Base-by-base conservation (phyloP, 140 eudicot species). In the Erigeron philadelphicus region DNA sequence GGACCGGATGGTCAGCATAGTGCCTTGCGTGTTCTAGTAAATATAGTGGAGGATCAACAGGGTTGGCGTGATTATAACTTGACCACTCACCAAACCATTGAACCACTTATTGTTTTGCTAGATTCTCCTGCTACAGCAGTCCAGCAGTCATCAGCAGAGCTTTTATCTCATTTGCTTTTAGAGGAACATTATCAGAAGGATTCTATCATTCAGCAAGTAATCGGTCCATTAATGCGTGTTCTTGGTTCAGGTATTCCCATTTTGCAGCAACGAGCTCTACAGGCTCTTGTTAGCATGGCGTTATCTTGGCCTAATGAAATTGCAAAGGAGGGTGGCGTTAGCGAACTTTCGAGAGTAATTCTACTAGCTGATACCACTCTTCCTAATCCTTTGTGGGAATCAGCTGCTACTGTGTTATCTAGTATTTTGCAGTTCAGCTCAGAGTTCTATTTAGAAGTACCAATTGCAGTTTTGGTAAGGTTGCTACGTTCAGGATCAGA, bases 1-100 rank as follows among this genome's bases (percentile, higher is more conserved):
- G 97, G 97, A 42, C 89, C 97, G 1, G 99, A 87, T 58, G 99
- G 99, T 9, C 99, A 94, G 67, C 99, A 94, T 73, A 94, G 99
- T 67, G 80, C 94, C 23, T 68, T 94, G 59, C 97, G 92, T 74
- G 99, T 89, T 72, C 89, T 94, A 61, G 95, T 89, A 69, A 94
- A 94, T 73, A 84, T 94, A 53, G 72, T 94, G 61, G 99, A 94
- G 81, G 84, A 85, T 64, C 89, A 94, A 9, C 90, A 80, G 64
- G 80, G 89, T 41, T 95, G 95, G 67, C 84, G 79, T 46, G 87
- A 83, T 47, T 76, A 87, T 65, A 82, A 81, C 59, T 83, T 94
- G 81, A 78, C 90, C 11, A 77, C 95, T 57, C 90, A 82, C 61
- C 89, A 79, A 84, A 86, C 90, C 63, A 77, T 94, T 42, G 99